Conservation (phyloP, 345 rosid species). For the Xanthoceras sorbifolium region DNA sequence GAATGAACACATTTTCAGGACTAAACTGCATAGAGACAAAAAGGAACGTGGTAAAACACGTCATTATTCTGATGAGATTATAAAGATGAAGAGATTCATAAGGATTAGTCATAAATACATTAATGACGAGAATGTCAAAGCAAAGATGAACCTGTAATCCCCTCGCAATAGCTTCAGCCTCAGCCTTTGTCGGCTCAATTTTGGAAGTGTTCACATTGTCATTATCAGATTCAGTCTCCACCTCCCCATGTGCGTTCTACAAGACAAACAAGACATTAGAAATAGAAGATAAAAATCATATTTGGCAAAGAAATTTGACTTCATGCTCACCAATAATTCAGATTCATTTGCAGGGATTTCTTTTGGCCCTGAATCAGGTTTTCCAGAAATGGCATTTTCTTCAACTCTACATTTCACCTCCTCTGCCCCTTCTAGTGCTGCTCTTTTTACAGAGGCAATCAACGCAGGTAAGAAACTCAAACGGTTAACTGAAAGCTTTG, state of each 20-base stretch:
- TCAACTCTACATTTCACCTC: conserved; percentile 66
- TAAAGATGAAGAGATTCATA: conserved; percentile 1
- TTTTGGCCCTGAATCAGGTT: conserved; percentile 34
- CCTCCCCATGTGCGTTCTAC: conserved; percentile 68
- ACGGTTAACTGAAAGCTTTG: conserved; percentile 44
- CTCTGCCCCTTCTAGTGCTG: conserved; percentile 78
- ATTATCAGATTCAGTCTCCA: conserved; percentile 65
- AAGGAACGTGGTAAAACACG: neutral
- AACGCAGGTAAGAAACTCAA: conserved; percentile 65
- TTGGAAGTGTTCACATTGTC: conserved; percentile 52
- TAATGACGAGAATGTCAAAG: neutral
- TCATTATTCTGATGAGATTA: conserved; percentile 5
- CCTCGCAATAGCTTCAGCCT: conserved; percentile 86
- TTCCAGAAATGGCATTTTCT: conserved; percentile 35
- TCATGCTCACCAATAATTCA: conserved; percentile 61
- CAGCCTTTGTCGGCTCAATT: conserved; percentile 95
- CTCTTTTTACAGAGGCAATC: conserved; percentile 69
- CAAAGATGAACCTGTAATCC: conserved; percentile 78
- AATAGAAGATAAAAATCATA: conserved; percentile 15
- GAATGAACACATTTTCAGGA: conserved; percentile 27
- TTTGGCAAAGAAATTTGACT: conserved; percentile 15
- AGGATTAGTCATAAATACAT: neutral
- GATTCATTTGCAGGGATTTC: conserved; percentile 40
- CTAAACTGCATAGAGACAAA: neutral
- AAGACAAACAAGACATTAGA: conserved; percentile 34